These are phyloP conservation scores for Ilex asprella DNA, from an alignment of 257 asterid genomes.

Conservation along the genomic window DNA sequence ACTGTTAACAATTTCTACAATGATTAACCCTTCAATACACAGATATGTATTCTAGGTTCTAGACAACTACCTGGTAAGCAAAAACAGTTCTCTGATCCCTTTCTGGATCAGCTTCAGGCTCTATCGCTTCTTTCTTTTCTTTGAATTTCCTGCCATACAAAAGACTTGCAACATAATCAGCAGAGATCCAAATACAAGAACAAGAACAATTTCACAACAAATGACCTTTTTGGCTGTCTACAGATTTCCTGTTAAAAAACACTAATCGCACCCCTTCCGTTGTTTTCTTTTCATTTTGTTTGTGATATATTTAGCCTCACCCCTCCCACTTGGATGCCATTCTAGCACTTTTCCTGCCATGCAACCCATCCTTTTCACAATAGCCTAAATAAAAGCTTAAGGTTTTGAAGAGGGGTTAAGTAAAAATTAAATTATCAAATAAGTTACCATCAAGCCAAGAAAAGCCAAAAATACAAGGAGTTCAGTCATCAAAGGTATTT, in stretches of 20 bases:
- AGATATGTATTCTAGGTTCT: conserved; percentile 8
- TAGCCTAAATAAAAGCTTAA: too few species aligned
- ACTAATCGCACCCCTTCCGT: conserved; percentile 36
- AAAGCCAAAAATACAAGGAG: too few species aligned
- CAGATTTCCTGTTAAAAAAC: conserved; percentile 25
- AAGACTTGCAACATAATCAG: conserved; percentile 57
- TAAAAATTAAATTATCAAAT: too few species aligned
- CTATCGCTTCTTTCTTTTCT: conserved; percentile 85
- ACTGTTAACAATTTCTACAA: not conserved
- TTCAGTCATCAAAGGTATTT: not conserved
- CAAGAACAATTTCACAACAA: conserved; percentile 18
- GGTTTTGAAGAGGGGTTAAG: not conserved
- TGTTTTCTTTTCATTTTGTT: conserved; percentile 31
- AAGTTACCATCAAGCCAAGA: too few species aligned
- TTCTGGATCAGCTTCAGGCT: conserved; percentile 99
- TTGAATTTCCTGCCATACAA: conserved; percentile 78
- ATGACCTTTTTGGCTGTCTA: conserved; percentile 23
- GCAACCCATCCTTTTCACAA: not conserved
- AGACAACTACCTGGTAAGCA: conserved; percentile 68
- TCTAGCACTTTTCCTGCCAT: conserved; percentile 26
- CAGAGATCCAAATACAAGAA: conserved; percentile 19
- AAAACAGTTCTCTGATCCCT: conserved; percentile 99
- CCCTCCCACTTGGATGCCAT: conserved; percentile 34
- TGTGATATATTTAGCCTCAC: conserved; percentile 35
- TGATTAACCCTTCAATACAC: not conserved